Conservation (phyloP, 2,329 filamentous ascomycete species). For the Apiospora marii region DNA sequence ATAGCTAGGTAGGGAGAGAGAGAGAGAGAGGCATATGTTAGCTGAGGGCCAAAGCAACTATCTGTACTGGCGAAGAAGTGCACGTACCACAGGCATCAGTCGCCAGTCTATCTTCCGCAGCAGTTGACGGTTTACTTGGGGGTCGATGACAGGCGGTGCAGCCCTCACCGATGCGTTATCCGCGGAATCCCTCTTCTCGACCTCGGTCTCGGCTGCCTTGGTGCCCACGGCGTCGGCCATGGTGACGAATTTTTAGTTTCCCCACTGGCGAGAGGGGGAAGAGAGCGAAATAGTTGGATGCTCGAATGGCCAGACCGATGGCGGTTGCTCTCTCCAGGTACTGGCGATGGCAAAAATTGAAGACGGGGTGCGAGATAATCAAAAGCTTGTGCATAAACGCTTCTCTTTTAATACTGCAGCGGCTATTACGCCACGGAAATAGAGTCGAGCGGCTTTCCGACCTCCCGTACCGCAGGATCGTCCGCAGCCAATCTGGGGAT, state of each 20-base stretch:
- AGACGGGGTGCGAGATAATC: neutral
- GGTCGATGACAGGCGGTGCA: slow-evolving; percentile 20
- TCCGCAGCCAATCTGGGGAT: slow-evolving; percentile 1
- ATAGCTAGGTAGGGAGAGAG: slow-evolving; percentile 32
- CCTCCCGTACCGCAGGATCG: slow-evolving; percentile 1
- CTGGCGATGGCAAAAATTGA: neutral
- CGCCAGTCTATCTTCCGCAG: slow-evolving; percentile 35
- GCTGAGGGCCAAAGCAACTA: neutral
- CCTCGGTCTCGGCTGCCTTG: slow-evolving; percentile 10
- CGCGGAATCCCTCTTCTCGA: neutral
- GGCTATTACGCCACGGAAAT: neutral
- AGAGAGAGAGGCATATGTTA: slow-evolving; percentile 11
- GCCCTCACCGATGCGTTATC: neutral
- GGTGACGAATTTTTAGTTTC: neutral
- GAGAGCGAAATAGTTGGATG: neutral
- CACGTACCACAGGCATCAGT: slow-evolving; percentile 37
- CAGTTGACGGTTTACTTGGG: slow-evolving; percentile 22
- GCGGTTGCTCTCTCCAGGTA: neutral
- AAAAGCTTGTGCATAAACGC: neutral
- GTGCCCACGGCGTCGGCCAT: slow-evolving; percentile 5
- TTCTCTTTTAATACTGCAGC: neutral
- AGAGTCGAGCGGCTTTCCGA: neutral
- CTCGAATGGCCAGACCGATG: neutral
- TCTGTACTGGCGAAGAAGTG: neutral
- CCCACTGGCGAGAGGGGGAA: neutral